These are phyloP conservation scores for Orbilia brochopaga DNA, from an alignment of 2,329 filamentous ascomycete species.

Conservation along the genomic window DNA sequence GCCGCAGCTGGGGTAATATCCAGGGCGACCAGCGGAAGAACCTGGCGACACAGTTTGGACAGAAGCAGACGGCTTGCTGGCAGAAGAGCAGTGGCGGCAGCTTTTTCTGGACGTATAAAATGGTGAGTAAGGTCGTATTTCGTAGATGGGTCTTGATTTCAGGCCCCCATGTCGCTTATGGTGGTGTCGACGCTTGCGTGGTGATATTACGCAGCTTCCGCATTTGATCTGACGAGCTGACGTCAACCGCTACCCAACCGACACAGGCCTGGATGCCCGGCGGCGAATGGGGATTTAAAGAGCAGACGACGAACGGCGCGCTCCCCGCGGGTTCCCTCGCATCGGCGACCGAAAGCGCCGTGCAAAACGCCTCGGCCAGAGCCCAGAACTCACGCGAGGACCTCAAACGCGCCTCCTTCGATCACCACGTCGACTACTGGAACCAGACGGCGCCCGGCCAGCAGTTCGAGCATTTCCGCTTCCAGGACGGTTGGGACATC, in stretches of 20 bases:
- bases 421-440: constrained; percentile 64
- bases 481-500: constrained; percentile 64
- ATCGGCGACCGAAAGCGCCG: constrained; percentile 57
- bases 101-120: constrained; percentile 69
- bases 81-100: constrained; percentile 63
- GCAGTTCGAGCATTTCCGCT: constrained; percentile 64
- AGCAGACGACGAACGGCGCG: constrained; percentile 60
- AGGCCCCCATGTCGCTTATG: constrained; percentile 9
- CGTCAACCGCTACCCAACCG: constrained; percentile 3
- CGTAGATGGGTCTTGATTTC: constrained; percentile 9
- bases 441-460: constrained; percentile 60
- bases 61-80: constrained; percentile 62
- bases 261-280: constrained; percentile 64
- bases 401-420: constrained; percentile 57
- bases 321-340: constrained; percentile 59
- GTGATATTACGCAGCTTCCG: neutral
- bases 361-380: constrained; percentile 55
- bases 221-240: constrained; percentile 9
- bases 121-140: constrained; percentile 57
- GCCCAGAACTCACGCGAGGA: constrained; percentile 59
- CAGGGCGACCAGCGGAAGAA: constrained; percentile 59
- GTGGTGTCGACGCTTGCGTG: neutral
- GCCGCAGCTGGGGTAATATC: constrained; percentile 63
- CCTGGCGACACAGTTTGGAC: constrained; percentile 61
- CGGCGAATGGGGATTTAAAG: constrained; percentile 67